Conservation (phyloP, 441 rosid species). For the Erysimum pusillum region DNA sequence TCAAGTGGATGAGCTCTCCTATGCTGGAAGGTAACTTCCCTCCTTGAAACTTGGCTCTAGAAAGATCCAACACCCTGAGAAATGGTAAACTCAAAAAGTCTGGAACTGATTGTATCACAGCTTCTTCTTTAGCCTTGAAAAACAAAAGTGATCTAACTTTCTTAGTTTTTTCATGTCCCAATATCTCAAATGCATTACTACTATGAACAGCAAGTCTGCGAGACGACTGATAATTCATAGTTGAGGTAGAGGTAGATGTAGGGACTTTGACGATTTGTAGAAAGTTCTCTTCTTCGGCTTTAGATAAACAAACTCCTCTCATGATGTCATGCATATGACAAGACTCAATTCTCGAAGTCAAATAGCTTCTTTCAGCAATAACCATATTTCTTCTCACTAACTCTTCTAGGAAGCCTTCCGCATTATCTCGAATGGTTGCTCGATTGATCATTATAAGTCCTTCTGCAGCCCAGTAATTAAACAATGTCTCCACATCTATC, state of each 20-base stretch:
- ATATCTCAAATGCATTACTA: neutral
- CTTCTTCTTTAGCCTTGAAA: too few relatives aligned
- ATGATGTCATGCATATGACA: constrained; percentile 8
- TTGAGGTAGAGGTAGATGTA: neutral
- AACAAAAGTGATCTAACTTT: neutral
- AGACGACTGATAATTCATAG: too few relatives aligned
- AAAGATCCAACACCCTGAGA: neutral
- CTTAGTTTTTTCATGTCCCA: neutral
- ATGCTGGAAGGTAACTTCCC: neutral
- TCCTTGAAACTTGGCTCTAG: neutral
- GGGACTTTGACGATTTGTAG: neutral
- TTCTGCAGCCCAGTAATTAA: neutral
- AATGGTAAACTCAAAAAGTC: neutral
- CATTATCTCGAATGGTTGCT: neutral
- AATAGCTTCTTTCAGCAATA: neutral
- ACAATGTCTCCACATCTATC: neutral
- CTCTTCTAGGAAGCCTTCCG: neutral
- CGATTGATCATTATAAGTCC: neutral
- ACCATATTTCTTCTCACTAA: constrained; percentile 7
- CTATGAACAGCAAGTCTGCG: neutral
- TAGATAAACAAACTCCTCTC: constrained; percentile 8
- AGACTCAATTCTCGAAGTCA: neutral
- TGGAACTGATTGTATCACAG: too few relatives aligned
- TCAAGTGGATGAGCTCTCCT: neutral
- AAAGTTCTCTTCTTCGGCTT: constrained; percentile 1